Evolutionary conservation across 192 early-diverging fungal genomes (phyloP).

Genomic region (Backusella australiensis): DNA sequence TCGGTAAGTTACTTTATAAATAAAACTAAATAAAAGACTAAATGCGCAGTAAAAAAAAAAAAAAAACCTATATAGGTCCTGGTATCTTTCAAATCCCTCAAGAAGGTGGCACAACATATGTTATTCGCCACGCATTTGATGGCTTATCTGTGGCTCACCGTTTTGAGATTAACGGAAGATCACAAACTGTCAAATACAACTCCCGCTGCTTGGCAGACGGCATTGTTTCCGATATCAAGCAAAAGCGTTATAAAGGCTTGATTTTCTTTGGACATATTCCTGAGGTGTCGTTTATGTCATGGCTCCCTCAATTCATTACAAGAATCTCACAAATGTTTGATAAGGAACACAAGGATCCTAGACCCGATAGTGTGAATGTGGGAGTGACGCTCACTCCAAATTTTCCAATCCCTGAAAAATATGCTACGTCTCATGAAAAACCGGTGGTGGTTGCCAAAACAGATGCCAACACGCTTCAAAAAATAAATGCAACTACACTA

Average conservation of each 20-base stretch:
- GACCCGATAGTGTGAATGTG: neutral
- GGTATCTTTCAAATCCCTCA: constrained; percentile 23
- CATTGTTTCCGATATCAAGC: constrained; percentile 11
- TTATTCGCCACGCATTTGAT: constrained; percentile 36
- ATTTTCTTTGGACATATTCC: constrained; percentile 29
- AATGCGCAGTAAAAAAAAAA: neutral
- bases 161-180: constrained; percentile 16
- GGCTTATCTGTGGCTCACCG: constrained; percentile 32
- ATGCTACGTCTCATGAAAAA: neutral
- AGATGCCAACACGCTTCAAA: constrained; percentile 34
- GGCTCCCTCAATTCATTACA: neutral
- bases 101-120: constrained; percentile 20
- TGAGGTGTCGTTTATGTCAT: neutral
- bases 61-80: constrained; percentile 12
- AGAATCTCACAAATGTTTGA: too few relatives aligned
- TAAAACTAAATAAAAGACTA: neutral
- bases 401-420: constrained; percentile 25
- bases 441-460: constrained; percentile 29
- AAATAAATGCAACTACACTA: constrained; percentile 26
- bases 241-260: neutral
- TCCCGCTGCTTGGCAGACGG: constrained; percentile 27
- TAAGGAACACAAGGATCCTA: neutral
- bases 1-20: constrained; percentile 30
- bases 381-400: constrained; percentile 35
- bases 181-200: constrained; percentile 19